Percentiles rank a stretch among this genome's conserved stretches.
Conservation (phyloP, 1,139 yeast species). For the Kodamaea arcana region DNA sequence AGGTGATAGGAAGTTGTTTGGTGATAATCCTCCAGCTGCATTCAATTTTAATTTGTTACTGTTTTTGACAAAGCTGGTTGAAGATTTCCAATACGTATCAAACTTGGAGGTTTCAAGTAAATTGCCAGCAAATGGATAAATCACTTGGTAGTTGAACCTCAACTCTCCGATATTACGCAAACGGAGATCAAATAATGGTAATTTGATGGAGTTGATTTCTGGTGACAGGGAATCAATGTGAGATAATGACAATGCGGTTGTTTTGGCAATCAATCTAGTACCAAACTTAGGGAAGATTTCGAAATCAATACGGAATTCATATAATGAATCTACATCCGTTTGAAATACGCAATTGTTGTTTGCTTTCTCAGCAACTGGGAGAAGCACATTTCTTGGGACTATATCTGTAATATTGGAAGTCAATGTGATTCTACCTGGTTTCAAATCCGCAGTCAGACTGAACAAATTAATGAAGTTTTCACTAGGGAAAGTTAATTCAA, state of each 20-base stretch:
- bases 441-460: constrained; percentile 40
- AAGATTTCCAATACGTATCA: constrained; percentile 96
- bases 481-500: constrained; percentile 67
- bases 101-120: constrained; percentile 88
- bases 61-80: constrained; percentile 44
- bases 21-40: constrained; percentile 42
- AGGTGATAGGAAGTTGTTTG: constrained; percentile 38
- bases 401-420: constrained; percentile 67
- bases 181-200: constrained; percentile 81
- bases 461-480: constrained; percentile 55
- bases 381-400: constrained; percentile 78
- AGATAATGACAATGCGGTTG: constrained; percentile 67
- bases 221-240: constrained; percentile 43
- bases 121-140: constrained; percentile 83
- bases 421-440: constrained; percentile 64
- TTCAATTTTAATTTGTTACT: constrained; percentile 28
- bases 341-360: constrained; percentile 70
- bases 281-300: constrained; percentile 95
- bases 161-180: constrained; percentile 80
- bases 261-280: constrained; percentile 83
- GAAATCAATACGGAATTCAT: constrained; percentile 73
- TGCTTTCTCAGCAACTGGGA: constrained; percentile 69
- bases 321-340: constrained; percentile 65
- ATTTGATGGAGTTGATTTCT: constrained; percentile 45
- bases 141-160: constrained; percentile 73